Percentiles rank a stretch among this genome's conserved stretches.
Conservation (phyloP, 1,284 basidiomycete species). For the Naganishia sp. region DNA sequence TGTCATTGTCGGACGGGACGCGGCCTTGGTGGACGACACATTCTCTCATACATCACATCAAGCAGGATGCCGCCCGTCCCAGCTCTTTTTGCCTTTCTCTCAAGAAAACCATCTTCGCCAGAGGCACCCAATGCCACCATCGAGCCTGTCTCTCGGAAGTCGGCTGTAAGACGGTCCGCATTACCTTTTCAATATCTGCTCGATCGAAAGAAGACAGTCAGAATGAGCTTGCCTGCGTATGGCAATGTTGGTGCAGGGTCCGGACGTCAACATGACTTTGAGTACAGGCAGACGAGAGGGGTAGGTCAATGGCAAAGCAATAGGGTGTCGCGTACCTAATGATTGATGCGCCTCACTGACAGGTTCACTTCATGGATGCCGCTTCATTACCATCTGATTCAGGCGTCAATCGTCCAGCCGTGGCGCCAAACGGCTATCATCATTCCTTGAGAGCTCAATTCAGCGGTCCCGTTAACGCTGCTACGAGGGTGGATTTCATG, state of each 20-base stretch:
- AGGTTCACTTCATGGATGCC: background rate
- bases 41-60: too few species aligned
- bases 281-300: slow-evolving; percentile 6
- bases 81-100: too few species aligned
- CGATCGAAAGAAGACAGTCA: slow-evolving; percentile 1
- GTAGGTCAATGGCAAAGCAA: background rate
- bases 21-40: too few species aligned
- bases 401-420: background rate
- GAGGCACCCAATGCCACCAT: too few species aligned
- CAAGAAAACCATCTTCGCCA: too few species aligned
- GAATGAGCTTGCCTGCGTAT: slow-evolving; percentile 8
- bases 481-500: background rate
- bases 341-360: background rate
- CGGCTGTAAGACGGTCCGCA: too few species aligned
- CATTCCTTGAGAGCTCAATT: slow-evolving; percentile 15
- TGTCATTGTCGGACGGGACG: too few species aligned
- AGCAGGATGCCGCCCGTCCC: too few species aligned
- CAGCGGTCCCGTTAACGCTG: background rate
- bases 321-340: too few species aligned
- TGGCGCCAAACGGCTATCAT: background rate
- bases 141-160: slow-evolving; percentile 3
- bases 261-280: slow-evolving; percentile 11
- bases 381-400: background rate
- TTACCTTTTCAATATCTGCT: too few species aligned
- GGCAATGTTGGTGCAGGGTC: background rate